Base-by-base conservation (phyloP, 495 filamentous ascomycete species). In the Aspergillus cristatus region DNA sequence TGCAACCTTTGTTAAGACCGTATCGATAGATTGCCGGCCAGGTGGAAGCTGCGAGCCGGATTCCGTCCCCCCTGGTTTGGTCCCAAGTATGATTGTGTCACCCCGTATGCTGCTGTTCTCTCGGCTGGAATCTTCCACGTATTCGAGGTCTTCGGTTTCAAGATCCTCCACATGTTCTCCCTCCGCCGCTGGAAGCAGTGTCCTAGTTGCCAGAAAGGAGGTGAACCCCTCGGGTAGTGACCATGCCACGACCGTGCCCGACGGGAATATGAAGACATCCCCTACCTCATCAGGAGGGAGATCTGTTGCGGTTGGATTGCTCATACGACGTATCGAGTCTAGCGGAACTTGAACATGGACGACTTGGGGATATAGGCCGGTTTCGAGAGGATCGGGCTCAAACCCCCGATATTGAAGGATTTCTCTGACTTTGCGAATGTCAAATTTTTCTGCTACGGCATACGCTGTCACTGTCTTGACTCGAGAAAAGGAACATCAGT, bases 231-330 rank as follows among this genome's bases (percentile, higher is more conserved):
- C 70, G 0, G 84, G 78, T 2, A 95, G 68, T 6, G 78, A 79
- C 91, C 91, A 98, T 18, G 84, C 75, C 7, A 97, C 91, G 3
- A 96, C 75, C n/a, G 87, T 93, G 2, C 91, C 91, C 1, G 90
- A 94, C 4, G 91, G 87, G 48, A 98, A 98, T n/a, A 98, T 78
- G 46, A 97, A 96, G 11, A 96, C 72, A 55, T 97, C 91, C 10
- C 87, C 88, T 35, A 77, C 74, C 52, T 84, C 77, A 28, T 74
- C 66, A 2, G 68, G 58, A 16, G 77, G 63, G 33, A 86, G 74
- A 37, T 73, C 76, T 15, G 69, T 70, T 13, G 60, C 58, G 38
- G 57, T 79, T 51, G 54, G 73, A 54, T 75, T 84, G 43, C 53
- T 57, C 32, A 62, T 50, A 22, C 65, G 60, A 13, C 56, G 56